Conservation (phyloP, 2,329 filamentous ascomycete species). For the Hypoxylon sp. region DNA sequence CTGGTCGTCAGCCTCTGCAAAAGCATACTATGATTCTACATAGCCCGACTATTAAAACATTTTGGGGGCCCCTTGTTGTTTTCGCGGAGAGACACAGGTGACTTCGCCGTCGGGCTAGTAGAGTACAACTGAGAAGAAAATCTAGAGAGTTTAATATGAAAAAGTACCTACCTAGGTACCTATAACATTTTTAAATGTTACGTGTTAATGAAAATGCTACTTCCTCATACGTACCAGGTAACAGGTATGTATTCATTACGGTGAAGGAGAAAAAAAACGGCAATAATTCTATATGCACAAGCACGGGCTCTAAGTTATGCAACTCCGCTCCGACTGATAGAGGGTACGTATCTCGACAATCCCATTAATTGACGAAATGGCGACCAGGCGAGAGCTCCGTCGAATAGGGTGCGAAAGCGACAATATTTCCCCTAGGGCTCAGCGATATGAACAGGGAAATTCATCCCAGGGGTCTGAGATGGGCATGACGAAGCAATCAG, state of each 20-base stretch:
- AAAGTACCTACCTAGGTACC: too few relatives aligned
- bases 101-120: neutral
- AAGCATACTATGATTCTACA: neutral
- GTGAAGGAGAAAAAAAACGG: conserved; percentile 8
- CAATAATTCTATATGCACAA: neutral
- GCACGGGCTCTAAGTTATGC: conserved; percentile 2
- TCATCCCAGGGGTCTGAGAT: conserved; percentile 20
- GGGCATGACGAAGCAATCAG: conserved; percentile 24
- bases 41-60: neutral
- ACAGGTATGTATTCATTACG: neutral
- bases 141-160: neutral
- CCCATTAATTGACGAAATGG: conserved; percentile 19
- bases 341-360: conserved; percentile 4
- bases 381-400: conserved; percentile 21
- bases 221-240: neutral
- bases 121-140: neutral
- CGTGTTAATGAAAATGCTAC: neutral
- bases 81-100: neutral
- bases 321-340: conserved; percentile 6
- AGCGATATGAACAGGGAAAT: conserved; percentile 37
- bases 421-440: conserved; percentile 28
- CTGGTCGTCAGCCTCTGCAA: neutral
- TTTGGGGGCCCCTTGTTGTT: neutral
- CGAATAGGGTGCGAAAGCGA: conserved; percentile 34
- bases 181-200: too few relatives aligned